phyloP scores from a whole-genome alignment of 1,284 basidiomycete genomes.

The Ganoderma lingzhi region DNA sequence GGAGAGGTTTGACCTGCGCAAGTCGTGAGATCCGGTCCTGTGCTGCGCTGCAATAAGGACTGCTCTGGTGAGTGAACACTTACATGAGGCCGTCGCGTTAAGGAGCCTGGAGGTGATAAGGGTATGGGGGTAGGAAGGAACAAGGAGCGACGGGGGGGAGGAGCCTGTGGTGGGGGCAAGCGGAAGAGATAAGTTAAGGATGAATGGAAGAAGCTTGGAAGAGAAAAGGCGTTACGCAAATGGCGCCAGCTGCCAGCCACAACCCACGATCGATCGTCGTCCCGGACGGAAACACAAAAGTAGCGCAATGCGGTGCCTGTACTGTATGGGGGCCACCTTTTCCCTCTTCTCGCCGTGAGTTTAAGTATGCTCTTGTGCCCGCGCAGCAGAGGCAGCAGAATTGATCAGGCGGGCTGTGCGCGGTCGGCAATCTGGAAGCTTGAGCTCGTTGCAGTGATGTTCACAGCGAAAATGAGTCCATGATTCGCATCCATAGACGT shows the following conservation, averaged over 20 bases:
- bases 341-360: background rate
- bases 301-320: slow-evolving; percentile 27
- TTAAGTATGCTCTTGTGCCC: background rate
- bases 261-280: slow-evolving; percentile 30
- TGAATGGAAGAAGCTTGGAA: slow-evolving; percentile 17
- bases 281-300: slow-evolving; percentile 7
- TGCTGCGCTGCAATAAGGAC: background rate
- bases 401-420: background rate
- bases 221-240: slow-evolving; percentile 21
- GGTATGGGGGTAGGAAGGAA: background rate
- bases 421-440: background rate
- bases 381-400: background rate
- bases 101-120: background rate
- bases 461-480: background rate
- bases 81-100: slow-evolving; percentile 22
- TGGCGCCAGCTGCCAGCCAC: slow-evolving; percentile 29
- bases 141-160: slow-evolving; percentile 21
- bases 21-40: slow-evolving; percentile 6
- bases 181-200: slow-evolving; percentile 19
- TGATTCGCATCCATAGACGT: background rate
- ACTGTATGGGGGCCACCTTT: slow-evolving; percentile 6
- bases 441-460: background rate
- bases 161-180: background rate
- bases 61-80: slow-evolving; percentile 6
- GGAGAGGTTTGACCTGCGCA: slow-evolving; percentile 23